Conservation (phyloP, 129 eudicot species). For the Daucus carota region DNA sequence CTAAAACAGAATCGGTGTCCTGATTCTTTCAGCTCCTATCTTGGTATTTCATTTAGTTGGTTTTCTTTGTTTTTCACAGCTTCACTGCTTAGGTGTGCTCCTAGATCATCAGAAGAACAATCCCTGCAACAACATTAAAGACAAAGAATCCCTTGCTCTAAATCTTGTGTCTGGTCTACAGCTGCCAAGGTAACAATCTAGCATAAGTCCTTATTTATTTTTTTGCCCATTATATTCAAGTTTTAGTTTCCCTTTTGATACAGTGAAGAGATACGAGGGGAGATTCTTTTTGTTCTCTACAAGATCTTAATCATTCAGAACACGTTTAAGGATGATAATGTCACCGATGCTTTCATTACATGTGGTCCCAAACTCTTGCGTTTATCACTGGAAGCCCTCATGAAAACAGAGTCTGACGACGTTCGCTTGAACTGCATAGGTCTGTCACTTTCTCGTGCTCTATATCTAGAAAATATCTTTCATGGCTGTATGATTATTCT, state of each 20-base stretch:
- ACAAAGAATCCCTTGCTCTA: slow-evolving; percentile 51
- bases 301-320: slow-evolving; percentile 44
- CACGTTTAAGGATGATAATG: slow-evolving; percentile 31
- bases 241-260: slow-evolving; percentile 2
- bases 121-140: slow-evolving; percentile 40
- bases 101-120: slow-evolving; percentile 51
- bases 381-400: slow-evolving; percentile 62
- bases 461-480: background rate
- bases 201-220: slow-evolving; percentile 2
- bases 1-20: background rate
- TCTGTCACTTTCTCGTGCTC: slow-evolving; percentile 25
- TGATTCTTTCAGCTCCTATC: background rate
- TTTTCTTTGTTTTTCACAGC: slow-evolving; percentile 33
- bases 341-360: slow-evolving; percentile 35
- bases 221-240: slow-evolving; percentile 12
- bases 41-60: background rate
- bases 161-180: slow-evolving; percentile 85
- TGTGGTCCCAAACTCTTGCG: slow-evolving; percentile 58
- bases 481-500: background rate
- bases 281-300: slow-evolving; percentile 73
- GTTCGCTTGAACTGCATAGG: slow-evolving; percentile 92
- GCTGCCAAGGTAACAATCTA: slow-evolving; percentile 71
- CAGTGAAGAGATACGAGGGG: slow-evolving; percentile 92
- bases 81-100: slow-evolving; percentile 89
- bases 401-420: slow-evolving; percentile 85